Conservation (phyloP, 129 eudicot genomes). For the Flaveria brownii region DNA sequence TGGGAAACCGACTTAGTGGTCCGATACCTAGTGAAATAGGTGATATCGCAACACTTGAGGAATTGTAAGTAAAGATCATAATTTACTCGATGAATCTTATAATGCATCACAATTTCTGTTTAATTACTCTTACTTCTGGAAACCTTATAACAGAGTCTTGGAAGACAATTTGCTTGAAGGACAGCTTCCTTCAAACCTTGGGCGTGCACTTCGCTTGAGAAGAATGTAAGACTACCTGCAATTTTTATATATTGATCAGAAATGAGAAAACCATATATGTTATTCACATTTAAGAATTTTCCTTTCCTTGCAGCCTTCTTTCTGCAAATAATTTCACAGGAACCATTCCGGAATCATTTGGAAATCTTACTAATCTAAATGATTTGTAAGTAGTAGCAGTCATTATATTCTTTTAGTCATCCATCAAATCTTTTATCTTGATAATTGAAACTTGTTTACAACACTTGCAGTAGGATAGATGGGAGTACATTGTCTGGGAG, state of each 20-base stretch:
- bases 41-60: slow-evolving; percentile 60
- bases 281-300: slow-evolving; percentile 21
- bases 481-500: slow-evolving; percentile 74
- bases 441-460: slow-evolving; percentile 20
- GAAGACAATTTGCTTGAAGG: slow-evolving; percentile 73
- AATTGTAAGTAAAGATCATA: slow-evolving; percentile 55
- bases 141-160: slow-evolving; percentile 52
- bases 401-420: slow-evolving; percentile 8
- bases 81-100: slow-evolving; percentile 1
- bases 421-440: neutral
- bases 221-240: slow-evolving; percentile 61
- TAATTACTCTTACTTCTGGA: slow-evolving; percentile 22
- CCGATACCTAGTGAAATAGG: slow-evolving; percentile 75
- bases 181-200: slow-evolving; percentile 61
- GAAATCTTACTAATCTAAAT: slow-evolving; percentile 61
- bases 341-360: slow-evolving; percentile 68
- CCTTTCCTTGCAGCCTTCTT: slow-evolving; percentile 67
- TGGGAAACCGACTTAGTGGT: slow-evolving; percentile 79
- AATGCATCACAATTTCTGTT: neutral
- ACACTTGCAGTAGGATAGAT: slow-evolving; percentile 73
- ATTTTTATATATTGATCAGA: neutral
- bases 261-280: neutral
- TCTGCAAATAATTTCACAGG: slow-evolving; percentile 79
- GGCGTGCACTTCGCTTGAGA: slow-evolving; percentile 48
- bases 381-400: slow-evolving; percentile 58